Evolutionary conservation across 2,329 filamentous ascomycete species (phyloP), one percentile per base, ranked within the genome.

Genomic region (Clarireedia sp.): DNA sequence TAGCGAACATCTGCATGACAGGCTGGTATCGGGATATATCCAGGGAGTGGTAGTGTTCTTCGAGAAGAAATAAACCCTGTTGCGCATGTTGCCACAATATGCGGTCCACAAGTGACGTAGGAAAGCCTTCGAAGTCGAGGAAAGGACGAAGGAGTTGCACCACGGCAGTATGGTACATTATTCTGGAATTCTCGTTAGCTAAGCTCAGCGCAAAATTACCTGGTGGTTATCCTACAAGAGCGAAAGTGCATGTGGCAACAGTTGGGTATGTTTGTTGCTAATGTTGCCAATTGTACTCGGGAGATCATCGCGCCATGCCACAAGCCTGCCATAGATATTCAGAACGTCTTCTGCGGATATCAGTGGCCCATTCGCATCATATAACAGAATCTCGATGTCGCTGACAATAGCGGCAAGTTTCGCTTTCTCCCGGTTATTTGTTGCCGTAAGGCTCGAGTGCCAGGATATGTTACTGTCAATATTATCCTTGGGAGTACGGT

Each of bases 11-110:
- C 50, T 71, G 69, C 16, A 69, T 54, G 1, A 67, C 64, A 2
- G 66, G 63, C 43, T 70, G 67, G 53, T 69, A 69, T 21, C 62
- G 62, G 51, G 63, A 66, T 1, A 62, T 63, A 52, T 67, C 70
- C 10, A 62, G 59, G 5, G 55, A 55, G 9, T 58, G 56, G 59
- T 69, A 70, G 44, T 63, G 57, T 17, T 61, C 59, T 9, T 66
- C 60, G 9, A 70, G 59, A n/a, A 70, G 61, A 41, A 59, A 59
- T 14, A 71, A 53, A 2, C 68, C 69, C 21, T 63, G 51, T 52
- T 68, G 66, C 3, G 68, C 67, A 57, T 68, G 62, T 12, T 60
- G 55, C 63, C 69, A 65, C 5, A 69, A 57, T 4, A 63, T 46
- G 36, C 63, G 59, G 47, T 67, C 63, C 4, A 70, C 57, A 12